Evolutionary conservation across 768 basidiomycete genomes (phyloP), one percentile per base, ranked within the genome.

Genomic region (Naganishia friedmannii): DNA sequence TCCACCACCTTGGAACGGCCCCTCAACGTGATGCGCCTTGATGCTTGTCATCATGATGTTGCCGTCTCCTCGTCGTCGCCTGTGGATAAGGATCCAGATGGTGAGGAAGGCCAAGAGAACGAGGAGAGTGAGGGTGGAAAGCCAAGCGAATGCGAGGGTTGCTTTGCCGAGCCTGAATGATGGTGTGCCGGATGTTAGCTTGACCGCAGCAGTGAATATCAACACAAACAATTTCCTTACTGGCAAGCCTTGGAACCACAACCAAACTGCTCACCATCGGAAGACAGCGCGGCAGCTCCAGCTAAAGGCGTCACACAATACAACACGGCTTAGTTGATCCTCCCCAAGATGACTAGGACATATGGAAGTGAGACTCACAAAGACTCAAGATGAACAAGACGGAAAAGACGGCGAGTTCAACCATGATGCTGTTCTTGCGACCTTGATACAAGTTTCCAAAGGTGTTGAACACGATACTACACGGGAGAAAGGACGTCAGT

Each of bases 21-120:
- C 60, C 2, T 63, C 60, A 23, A 63, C 60, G 15, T 63, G 23
- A 15, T 63, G 60, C 26, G 60, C 60, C 23, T 63, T 63, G 60
- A 63, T 63, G 42, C 39, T 63, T 17, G 60, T 26, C 60, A 23
- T 63, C 21, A 42, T 42, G 60, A 63, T 63, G 60, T 34, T 8
- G 6, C 23, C 23, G 39, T 63, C 60, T 42, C 31, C 60, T 63
- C 60, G 37, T 45, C 23, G 2, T 29, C 32, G 39, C 26, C 60
- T 39, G 23, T 63, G 60, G 26, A 45, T 29, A 23, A 26, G 23
- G 39, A 21, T 26, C 60, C 60, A 63, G 26, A 26, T 29, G 29
- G 13, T 17, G 42, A 63, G 37, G 39, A 63, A 63, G 1, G 42
- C 17, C 37, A 63, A 42, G 39, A 63, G 60, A 8, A 28, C n/a